Evolutionary conservation across 345 rosid genomes (phyloP).

Genomic region (Euphorbia lathyris): DNA sequence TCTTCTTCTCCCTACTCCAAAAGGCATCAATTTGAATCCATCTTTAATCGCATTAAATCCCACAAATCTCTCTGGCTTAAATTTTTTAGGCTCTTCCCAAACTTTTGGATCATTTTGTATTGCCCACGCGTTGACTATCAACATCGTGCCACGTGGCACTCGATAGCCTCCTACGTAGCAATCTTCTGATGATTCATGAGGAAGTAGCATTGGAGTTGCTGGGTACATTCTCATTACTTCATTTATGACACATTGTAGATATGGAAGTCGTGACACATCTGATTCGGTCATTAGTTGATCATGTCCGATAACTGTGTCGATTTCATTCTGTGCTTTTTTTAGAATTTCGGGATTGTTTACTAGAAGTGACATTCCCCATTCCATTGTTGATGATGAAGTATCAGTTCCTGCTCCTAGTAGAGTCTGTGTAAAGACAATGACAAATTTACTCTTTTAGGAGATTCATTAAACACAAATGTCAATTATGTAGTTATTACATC

Average conservation of each 20-base stretch:
- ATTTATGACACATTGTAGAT: conserved; percentile 44
- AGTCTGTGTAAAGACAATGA: conserved; percentile 23
- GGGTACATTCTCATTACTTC: conserved; percentile 56
- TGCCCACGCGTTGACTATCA: conserved; percentile 37
- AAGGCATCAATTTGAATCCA: conserved; percentile 38
- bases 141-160: conserved; percentile 37
- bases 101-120: conserved; percentile 37
- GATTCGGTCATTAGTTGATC: conserved; percentile 38
- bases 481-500: too few relatives aligned
- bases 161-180: conserved; percentile 35
- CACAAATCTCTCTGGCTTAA: conserved; percentile 45
- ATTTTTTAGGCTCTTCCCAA: conserved; percentile 36
- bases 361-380: conserved; percentile 53
- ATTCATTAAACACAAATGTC: too few relatives aligned
- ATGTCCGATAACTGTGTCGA: conserved; percentile 37
- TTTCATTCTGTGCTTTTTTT: conserved; percentile 44
- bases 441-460: too few relatives aligned
- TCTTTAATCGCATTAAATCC: conserved; percentile 21
- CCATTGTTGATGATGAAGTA: conserved; percentile 48
- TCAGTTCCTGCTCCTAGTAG: conserved; percentile 51
- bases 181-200: conserved; percentile 38
- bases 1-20: conserved; percentile 43
- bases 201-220: conserved; percentile 35
- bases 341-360: conserved; percentile 43
- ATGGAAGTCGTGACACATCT: conserved; percentile 44